Conservation (phyloP, 306 rosid genomes). For the Sindora glabra region DNA sequence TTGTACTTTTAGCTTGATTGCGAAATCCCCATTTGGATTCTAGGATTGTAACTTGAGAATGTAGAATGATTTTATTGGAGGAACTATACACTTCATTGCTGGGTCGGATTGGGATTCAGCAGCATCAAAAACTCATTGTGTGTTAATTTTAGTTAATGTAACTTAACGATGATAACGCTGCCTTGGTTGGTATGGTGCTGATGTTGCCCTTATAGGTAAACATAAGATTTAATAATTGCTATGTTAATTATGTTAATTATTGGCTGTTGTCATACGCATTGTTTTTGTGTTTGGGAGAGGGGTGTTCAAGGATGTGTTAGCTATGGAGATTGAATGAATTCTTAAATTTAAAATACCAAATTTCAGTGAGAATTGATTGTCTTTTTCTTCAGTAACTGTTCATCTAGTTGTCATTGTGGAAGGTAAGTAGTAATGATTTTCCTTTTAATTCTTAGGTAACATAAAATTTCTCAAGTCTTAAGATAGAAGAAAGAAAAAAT, state of each 20-base stretch:
- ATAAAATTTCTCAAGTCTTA: not conserved
- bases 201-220: not conserved
- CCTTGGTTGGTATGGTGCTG: not conserved
- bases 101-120: not conserved
- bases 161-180: no score
- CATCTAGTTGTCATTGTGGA: conserved; percentile 2
- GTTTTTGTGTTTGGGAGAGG: not conserved
- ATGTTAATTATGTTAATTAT: no score
- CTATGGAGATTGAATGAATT: not conserved
- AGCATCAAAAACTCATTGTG: not conserved
- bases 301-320: not conserved
- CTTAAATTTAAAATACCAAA: not conserved
- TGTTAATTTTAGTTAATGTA: no score
- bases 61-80: not conserved
- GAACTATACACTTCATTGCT: not conserved
- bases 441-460: not conserved
- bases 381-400: not conserved
- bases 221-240: no score
- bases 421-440: not conserved
- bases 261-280: no score
- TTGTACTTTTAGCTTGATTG: conserved; percentile 1
- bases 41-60: not conserved
- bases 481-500: not conserved
- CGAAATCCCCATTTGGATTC: conserved; percentile 9
- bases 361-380: not conserved